Percentiles rank a stretch among this genome's conserved stretches.
Evolutionary conservation across 2,329 filamentous ascomycete genomes (phyloP).

Genomic region (Acarospora socialis): DNA sequence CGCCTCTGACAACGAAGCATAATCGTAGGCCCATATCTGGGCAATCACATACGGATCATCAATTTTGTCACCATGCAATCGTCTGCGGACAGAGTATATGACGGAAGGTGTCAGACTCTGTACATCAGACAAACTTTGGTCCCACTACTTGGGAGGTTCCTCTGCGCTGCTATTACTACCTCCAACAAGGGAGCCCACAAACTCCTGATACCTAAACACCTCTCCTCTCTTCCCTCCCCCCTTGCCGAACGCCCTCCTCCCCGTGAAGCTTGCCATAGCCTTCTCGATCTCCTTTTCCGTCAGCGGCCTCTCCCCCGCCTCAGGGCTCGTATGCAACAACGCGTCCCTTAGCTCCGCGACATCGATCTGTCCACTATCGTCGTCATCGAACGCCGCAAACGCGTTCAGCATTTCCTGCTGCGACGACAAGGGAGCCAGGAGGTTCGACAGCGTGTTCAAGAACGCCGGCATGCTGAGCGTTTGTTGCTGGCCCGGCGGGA

Average conservation of each 20-base stretch:
- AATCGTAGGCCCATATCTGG: not conserved
- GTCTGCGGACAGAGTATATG: too few species aligned
- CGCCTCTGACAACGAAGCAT: not conserved
- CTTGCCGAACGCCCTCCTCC: conserved; percentile 67
- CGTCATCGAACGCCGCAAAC: conserved; percentile 89
- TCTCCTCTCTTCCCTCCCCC: conserved; percentile 54
- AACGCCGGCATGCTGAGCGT: conserved; percentile 76
- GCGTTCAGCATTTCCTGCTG: conserved; percentile 72
- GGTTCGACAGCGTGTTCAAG: conserved; percentile 63
- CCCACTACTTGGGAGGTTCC: conserved; percentile 4
- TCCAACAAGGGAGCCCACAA: conserved; percentile 57
- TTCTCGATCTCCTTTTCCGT: conserved; percentile 66
- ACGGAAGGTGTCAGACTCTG: too few species aligned
- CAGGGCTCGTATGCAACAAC: conserved; percentile 65
- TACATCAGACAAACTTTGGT: conserved; percentile 2
- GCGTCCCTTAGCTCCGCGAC: conserved; percentile 69
- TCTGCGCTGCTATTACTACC: conserved; percentile 21
- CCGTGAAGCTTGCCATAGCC: conserved; percentile 76
- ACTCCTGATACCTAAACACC: conserved; percentile 88
- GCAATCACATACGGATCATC: not conserved
- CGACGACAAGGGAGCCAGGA: conserved; percentile 61
- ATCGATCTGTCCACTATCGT: conserved; percentile 88
- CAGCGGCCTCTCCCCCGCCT: conserved; percentile 50
- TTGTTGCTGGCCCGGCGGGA: conserved; percentile 55
- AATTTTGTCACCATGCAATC: too few species aligned